A percentile compares a stretch with the other conserved stretches of the same genome.
Conservation (phyloP, 2,329 filamentous ascomycete genomes). For the Thielaviopsis cerberus region DNA sequence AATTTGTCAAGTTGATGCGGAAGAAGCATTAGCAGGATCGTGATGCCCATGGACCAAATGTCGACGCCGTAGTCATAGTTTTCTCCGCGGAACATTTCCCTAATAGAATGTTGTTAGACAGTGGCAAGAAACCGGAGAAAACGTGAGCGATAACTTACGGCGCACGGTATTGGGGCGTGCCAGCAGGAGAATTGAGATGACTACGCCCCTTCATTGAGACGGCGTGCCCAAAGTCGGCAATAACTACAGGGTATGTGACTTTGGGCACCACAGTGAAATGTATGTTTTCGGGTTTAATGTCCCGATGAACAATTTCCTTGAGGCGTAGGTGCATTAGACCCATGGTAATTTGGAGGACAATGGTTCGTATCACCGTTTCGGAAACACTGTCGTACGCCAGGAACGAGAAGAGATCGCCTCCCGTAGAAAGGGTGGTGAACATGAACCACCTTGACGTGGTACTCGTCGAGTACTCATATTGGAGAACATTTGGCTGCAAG, state of each 20-base stretch:
- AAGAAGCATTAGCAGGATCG: constrained; percentile 22
- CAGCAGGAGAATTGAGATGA: constrained; percentile 27
- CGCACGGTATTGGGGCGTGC: constrained; percentile 29
- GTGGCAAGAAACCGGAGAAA: not conserved
- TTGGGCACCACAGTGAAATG: constrained; percentile 29
- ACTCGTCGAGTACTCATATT: not conserved
- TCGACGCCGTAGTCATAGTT: constrained; percentile 25
- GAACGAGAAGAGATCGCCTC: constrained; percentile 35
- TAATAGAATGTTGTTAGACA: constrained; percentile 14
- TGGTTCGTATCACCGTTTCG: constrained; percentile 15
- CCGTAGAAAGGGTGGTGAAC: constrained; percentile 37
- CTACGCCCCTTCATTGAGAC: constrained; percentile 22
- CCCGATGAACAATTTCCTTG: constrained; percentile 32
- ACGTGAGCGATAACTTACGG: constrained; percentile 23
- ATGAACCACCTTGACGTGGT: constrained; percentile 22
- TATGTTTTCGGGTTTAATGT: constrained; percentile 37
- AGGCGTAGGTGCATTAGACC: constrained; percentile 29
- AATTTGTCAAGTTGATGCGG: not conserved
- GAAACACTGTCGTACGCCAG: constrained; percentile 15
- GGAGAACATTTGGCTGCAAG: constrained; percentile 8
- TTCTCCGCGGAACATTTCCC: constrained; percentile 21
- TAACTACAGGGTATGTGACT: constrained; percentile 26
- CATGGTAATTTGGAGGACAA: constrained; percentile 29
- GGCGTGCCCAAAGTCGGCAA: constrained; percentile 35
- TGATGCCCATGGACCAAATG: constrained; percentile 34